Base-by-base conservation (phyloP, 768 basidiomycete species). In the Cantharellus cinnabarinus region DNA sequence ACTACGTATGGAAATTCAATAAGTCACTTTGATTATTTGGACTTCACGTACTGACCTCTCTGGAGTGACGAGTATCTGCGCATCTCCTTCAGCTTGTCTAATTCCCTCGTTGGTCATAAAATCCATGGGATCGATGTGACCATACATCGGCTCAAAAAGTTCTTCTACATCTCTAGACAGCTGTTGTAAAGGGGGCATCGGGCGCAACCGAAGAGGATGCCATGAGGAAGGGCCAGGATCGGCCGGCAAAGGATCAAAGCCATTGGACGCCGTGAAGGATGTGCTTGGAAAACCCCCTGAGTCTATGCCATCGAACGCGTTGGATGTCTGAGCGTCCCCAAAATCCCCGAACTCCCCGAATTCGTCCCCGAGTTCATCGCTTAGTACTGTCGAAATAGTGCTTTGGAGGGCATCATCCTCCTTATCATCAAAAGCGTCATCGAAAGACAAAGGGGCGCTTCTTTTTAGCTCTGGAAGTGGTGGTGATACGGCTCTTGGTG, bases 31-130 rank as follows among this genome's bases (percentile, higher is more conserved):
- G 52, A 35, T 10, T 7, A 54, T 54, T 7, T 35, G 10, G 7
- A 10, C 15, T 14, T 65, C 39, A 14, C n/a, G 35, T 41, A 39
- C 50, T 56, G 68, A 89, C 90, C 90, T 88, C 71, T 81, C 77
- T 53, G 82, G 71, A 29, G 80, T 80, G 38, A 82, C 74, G 60
- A 95, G 72, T 56, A 90, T 78, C 70, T 95, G 91, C 55, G 73
- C 77, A 29, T 85, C 73, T 5, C 91, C 91, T 65, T 83, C 87
- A 10, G 78, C 80, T 66, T 90, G 81, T 67, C 90, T 76, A 53
- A 90, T 80, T 29, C 74, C 76, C 57, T 89, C 85, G 61, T 82
- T 77, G 10, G 80, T 79, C 44, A 86, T 75, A 35, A 79, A 66
- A 61, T 72, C 69, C 48, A 76, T 70, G 37, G 79, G 70, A 63